Conservation (phyloP, 768 basidiomycete species). For the Hericium erinaceus region DNA sequence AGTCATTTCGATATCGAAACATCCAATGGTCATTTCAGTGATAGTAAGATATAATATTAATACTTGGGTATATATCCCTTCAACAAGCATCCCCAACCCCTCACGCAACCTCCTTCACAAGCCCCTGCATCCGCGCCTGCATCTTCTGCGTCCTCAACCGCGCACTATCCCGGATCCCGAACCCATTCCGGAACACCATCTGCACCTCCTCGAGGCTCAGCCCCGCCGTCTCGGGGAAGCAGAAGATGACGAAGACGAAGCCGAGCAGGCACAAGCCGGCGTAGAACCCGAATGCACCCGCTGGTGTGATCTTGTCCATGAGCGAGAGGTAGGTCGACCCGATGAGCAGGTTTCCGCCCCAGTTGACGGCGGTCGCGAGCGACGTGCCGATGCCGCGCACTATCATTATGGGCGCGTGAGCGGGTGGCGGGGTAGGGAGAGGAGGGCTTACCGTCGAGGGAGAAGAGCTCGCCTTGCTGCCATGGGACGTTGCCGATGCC, state of each 20-base stretch:
- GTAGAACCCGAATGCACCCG: constrained; percentile 72
- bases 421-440: neutral
- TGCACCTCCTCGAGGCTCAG: constrained; percentile 60
- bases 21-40: too few species aligned
- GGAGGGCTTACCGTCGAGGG: constrained; percentile 48
- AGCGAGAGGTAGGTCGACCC: constrained; percentile 73
- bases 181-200: constrained; percentile 52
- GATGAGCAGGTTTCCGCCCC: constrained; percentile 70
- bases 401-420: constrained; percentile 31
- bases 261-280: constrained; percentile 63
- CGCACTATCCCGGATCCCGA: constrained; percentile 53
- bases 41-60: too few species aligned
- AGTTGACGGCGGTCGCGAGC: constrained; percentile 68
- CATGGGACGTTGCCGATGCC: constrained; percentile 77
- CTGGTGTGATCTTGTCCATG: constrained; percentile 63
- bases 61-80: too few species aligned
- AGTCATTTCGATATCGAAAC: too few species aligned
- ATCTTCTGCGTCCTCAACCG: constrained; percentile 37
- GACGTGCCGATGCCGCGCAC: constrained; percentile 74
- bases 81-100: too few species aligned
- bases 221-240: constrained; percentile 77
- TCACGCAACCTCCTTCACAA: neutral
- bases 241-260: constrained; percentile 56
- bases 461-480: constrained; percentile 83
- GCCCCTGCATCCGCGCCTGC: constrained; percentile 5